Conservation (phyloP, 805 yeast species). For the Pichia membranifaciens region DNA sequence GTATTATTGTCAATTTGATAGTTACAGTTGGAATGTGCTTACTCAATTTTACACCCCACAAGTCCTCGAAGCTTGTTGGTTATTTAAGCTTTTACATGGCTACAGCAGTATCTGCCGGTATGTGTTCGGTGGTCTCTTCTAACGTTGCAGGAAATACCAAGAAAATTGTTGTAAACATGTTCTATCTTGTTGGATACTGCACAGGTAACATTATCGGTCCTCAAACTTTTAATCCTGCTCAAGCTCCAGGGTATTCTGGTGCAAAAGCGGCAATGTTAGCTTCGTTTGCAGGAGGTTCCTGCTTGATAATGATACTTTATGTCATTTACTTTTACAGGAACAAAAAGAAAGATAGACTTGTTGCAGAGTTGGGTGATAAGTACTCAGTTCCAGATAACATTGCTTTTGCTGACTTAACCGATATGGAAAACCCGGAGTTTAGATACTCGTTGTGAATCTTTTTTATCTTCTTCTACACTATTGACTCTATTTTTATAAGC, state of each 20-base stretch:
- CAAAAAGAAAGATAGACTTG: constrained; percentile 29
- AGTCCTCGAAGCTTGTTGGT: constrained; percentile 23
- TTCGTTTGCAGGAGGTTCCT: constrained; percentile 19
- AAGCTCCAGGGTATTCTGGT: constrained; percentile 41
- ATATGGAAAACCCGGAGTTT: background rate
- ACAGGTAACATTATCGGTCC: constrained; percentile 47
- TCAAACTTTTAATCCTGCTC: constrained; percentile 42
- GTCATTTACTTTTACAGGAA: constrained; percentile 22
- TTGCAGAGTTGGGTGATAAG: constrained; percentile 12
- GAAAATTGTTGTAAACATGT: constrained; percentile 41
- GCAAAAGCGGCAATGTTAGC: constrained; percentile 41
- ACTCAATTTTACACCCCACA: constrained; percentile 27
- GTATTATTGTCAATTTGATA: constrained; percentile 20
- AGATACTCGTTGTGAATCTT: background rate
- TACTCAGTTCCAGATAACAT: constrained; percentile 20
- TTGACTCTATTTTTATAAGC: too few relatives aligned
- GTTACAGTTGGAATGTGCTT: constrained; percentile 29
- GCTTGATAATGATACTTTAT: constrained; percentile 37
- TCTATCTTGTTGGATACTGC: constrained; percentile 41
- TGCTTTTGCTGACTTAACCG: constrained; percentile 23
- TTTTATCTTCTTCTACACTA: background rate
- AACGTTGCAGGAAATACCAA: constrained; percentile 56
- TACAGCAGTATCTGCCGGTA: constrained; percentile 24
- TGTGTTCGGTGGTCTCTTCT: constrained; percentile 35
- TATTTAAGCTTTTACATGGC: constrained; percentile 20